These are phyloP conservation scores for Aspergillus sclerotiicarbonarius DNA, from an alignment of 495 filamentous ascomycete species.

Conservation along the genomic window DNA sequence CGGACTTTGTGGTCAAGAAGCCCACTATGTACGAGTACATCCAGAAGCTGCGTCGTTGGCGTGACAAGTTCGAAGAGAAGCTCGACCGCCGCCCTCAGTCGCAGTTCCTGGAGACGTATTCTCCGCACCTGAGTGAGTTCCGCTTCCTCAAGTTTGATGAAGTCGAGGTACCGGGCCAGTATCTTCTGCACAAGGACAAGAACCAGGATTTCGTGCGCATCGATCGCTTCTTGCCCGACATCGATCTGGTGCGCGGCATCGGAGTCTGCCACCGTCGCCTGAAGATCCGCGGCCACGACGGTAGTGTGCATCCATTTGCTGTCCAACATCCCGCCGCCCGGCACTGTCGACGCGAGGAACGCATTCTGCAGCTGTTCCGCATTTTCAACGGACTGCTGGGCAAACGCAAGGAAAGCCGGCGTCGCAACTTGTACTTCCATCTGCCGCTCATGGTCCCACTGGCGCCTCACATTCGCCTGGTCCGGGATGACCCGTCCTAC, in stretches of 20 bases:
- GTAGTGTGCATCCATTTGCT: slow-evolving; percentile 89
- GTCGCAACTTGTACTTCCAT: slow-evolving; percentile 92
- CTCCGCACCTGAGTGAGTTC: slow-evolving; percentile 91
- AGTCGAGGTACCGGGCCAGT: slow-evolving; percentile 96
- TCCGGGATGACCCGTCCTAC: slow-evolving; percentile 92
- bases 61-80: slow-evolving; percentile 97
- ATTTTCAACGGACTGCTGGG: slow-evolving; percentile 89
- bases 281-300: slow-evolving; percentile 97
- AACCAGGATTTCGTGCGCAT: slow-evolving; percentile 97
- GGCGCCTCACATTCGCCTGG: slow-evolving; percentile 86
- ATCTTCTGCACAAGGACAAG: slow-evolving; percentile 94
- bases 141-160: slow-evolving; percentile 97
- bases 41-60: slow-evolving; percentile 92
- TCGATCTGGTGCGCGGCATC: slow-evolving; percentile 85
- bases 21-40: slow-evolving; percentile 98
- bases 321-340: slow-evolving; percentile 92
- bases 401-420: slow-evolving; percentile 90
- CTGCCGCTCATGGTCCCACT: slow-evolving; percentile 92
- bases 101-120: slow-evolving; percentile 74
- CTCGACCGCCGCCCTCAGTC: slow-evolving; percentile 78
- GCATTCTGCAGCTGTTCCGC: slow-evolving; percentile 94
- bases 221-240: slow-evolving; percentile 90
- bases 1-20: slow-evolving; percentile 88
- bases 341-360: slow-evolving; percentile 88
- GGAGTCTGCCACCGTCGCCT: slow-evolving; percentile 87